Conservation (phyloP, 208 protist genomes). For the Borovskyia barvae region DNA sequence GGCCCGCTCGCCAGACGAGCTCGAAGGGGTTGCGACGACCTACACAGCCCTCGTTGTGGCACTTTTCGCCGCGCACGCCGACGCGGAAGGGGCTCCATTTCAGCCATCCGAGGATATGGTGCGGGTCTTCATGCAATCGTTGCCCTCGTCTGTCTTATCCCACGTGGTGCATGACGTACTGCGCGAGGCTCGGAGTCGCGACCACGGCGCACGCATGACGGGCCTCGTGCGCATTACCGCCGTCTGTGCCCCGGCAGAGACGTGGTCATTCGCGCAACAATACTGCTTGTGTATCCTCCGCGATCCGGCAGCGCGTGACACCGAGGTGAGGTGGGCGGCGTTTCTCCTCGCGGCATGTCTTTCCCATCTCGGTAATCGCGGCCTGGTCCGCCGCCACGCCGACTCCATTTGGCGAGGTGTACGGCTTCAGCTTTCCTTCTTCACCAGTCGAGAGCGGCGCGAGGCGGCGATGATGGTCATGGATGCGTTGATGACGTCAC, state of each 20-base stretch:
- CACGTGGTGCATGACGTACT: conserved; percentile 8
- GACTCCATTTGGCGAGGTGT: background rate
- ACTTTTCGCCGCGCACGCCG: conserved; percentile 18
- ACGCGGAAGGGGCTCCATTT: background rate
- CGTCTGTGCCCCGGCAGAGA: conserved; percentile 23
- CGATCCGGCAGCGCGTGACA: conserved; percentile 13
- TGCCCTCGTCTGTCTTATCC: conserved; percentile 15
- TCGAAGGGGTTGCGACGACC: conserved; percentile 9
- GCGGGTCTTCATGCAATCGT: conserved; percentile 7
- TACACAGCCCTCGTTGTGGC: conserved; percentile 7
- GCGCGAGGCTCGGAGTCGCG: conserved; percentile 16
- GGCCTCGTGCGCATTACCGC: conserved; percentile 37
- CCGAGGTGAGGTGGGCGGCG: conserved; percentile 36
- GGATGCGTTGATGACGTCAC: conserved; percentile 7
- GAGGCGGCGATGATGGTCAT: conserved; percentile 2
- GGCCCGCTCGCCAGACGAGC: conserved; percentile 5
- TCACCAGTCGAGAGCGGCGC: conserved; percentile 18
- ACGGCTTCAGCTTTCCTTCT: conserved; percentile 16
- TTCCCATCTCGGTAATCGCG: conserved; percentile 24
- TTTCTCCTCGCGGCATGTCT: conserved; percentile 42
- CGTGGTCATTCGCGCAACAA: conserved; percentile 34
- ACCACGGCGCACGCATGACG: conserved; percentile 26
- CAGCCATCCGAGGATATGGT: background rate
- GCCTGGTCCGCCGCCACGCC: conserved; percentile 1
- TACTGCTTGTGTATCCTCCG: conserved; percentile 36